Conservation (phyloP, 495 filamentous ascomycete species). For the Penicillium maclennaniae region DNA sequence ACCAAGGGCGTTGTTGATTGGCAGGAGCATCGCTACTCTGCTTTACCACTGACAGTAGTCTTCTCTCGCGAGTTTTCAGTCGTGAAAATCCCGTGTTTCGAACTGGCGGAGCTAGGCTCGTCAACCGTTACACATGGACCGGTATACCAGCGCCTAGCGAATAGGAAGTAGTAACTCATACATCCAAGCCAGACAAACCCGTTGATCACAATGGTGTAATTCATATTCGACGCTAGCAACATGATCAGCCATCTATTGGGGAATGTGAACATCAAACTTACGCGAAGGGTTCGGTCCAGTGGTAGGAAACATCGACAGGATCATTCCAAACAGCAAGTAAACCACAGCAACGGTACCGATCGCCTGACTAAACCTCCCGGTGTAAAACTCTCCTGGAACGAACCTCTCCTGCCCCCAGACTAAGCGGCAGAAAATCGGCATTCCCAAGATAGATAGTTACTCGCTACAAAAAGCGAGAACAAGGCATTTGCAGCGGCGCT, state of each 20-base stretch:
- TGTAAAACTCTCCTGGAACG: constrained; percentile 48
- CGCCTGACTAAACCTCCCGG: constrained; percentile 40
- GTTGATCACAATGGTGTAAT: constrained; percentile 65
- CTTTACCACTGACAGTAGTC: not conserved
- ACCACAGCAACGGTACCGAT: constrained; percentile 52
- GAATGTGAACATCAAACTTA: constrained; percentile 16
- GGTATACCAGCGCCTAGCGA: constrained; percentile 68
- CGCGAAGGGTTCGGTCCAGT: constrained; percentile 52
- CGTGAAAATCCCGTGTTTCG: not conserved
- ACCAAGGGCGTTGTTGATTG: not conserved
- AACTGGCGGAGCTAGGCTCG: constrained; percentile 4
- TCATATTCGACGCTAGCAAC: constrained; percentile 49
- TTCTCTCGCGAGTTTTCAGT: not conserved
- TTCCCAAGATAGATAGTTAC: constrained; percentile 60
- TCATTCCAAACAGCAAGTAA: constrained; percentile 54
- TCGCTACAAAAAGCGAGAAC: constrained; percentile 59
- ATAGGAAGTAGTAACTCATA: constrained; percentile 60
- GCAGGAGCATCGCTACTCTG: not conserved
- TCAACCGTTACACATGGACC: constrained; percentile 68
- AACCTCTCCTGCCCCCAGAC: constrained; percentile 60
- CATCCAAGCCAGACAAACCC: constrained; percentile 58
- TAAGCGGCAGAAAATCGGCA: constrained; percentile 58
- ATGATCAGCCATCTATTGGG: constrained; percentile 1
- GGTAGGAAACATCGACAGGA: constrained; percentile 57
- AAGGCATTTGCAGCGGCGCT: constrained; percentile 55